Percentiles rank a stretch among this genome's conserved stretches.
Conservation (phyloP, 140 eudicot species). For the Senecio squalidus region DNA sequence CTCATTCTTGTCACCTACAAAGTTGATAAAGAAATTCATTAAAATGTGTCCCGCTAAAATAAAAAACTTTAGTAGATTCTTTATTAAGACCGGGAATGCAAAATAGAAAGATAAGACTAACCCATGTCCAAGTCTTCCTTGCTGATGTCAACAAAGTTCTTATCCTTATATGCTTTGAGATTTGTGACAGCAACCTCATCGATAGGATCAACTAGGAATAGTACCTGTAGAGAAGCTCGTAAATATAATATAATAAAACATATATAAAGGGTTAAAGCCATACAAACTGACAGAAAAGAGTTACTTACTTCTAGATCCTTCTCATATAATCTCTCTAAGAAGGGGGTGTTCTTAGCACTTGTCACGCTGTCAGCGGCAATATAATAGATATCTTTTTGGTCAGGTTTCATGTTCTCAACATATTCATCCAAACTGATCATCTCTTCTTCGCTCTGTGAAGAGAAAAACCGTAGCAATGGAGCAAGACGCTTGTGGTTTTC, state of each 20-base stretch:
- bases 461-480: conserved; percentile 83
- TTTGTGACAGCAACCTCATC: conserved; percentile 88
- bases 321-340: conserved; percentile 82
- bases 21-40: neutral
- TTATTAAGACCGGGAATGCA: neutral
- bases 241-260: neutral
- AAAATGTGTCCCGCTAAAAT: neutral
- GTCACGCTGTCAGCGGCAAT: conserved; percentile 88
- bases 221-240: conserved; percentile 45
- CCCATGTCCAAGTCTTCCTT: conserved; percentile 93
- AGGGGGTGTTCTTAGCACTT: conserved; percentile 90
- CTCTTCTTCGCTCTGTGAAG: conserved; percentile 78
- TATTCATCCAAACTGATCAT: conserved; percentile 95
- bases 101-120: conserved; percentile 24
- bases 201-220: conserved; percentile 85
- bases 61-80: neutral
- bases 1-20: conserved; percentile 74
- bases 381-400: conserved; percentile 84
- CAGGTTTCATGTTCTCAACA: conserved; percentile 90
- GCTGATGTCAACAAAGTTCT: conserved; percentile 85
- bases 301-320: conserved; percentile 77
- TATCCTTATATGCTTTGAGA: conserved; percentile 77
- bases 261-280: neutral
- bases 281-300: neutral
- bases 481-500: conserved; percentile 94